Evolutionary conservation across 208 protist genomes (phyloP).

Genomic region (Trypanosoma vivax): DNA sequence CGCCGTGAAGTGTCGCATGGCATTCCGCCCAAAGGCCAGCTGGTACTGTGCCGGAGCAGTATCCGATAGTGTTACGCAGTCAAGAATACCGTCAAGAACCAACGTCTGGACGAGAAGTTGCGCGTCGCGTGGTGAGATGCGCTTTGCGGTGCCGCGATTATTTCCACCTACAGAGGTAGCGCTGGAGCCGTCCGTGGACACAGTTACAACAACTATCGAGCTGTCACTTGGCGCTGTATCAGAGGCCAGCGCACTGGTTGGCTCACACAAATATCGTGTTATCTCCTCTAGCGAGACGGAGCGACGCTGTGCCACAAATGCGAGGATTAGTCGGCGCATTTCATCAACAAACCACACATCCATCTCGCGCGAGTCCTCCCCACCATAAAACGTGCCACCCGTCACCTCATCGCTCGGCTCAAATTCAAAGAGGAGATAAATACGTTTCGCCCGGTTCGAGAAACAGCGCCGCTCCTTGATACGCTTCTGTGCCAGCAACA

Average conservation of each 20-base stretch:
- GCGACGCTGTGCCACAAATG: constrained; percentile 32
- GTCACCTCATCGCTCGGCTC: constrained; percentile 71
- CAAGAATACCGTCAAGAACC: constrained; percentile 67
- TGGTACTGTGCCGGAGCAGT: constrained; percentile 34
- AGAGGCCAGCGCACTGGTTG: constrained; percentile 15
- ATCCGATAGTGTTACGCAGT: constrained; percentile 18
- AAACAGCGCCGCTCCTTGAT: constrained; percentile 78
- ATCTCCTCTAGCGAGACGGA: constrained; percentile 36
- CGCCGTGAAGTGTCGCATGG: constrained; percentile 70
- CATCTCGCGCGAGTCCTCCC: constrained; percentile 51
- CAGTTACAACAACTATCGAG: constrained; percentile 5
- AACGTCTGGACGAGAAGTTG: constrained; percentile 58
- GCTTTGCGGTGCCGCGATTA: constrained; percentile 5
- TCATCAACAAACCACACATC: constrained; percentile 78
- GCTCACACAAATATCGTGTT: constrained; percentile 33
- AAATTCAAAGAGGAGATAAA: constrained; percentile 78
- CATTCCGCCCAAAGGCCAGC: constrained; percentile 39
- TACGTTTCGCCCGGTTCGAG: constrained; percentile 72
- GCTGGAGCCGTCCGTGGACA: constrained; percentile 3
- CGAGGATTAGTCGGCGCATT: constrained; percentile 52
- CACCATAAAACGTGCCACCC: constrained; percentile 79
- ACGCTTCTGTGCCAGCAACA: constrained; percentile 42
- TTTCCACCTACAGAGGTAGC: not conserved
- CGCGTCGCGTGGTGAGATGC: constrained; percentile 31
- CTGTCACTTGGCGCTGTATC: not conserved